These are phyloP conservation scores for Lepidium sativum DNA, from an alignment of 345 rosid genomes.

Conservation along the genomic window DNA sequence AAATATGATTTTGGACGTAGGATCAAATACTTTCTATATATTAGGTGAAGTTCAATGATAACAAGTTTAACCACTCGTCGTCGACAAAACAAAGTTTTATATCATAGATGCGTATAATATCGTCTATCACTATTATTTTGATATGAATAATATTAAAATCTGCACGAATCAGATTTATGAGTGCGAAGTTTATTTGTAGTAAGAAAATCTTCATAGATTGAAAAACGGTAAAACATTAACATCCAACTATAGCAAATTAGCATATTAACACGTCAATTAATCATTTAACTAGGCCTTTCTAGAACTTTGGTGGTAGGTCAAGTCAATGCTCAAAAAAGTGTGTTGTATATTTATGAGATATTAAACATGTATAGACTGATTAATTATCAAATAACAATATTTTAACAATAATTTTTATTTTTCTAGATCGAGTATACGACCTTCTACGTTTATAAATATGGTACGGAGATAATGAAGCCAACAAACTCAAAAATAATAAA, in stretches of 20 bases:
- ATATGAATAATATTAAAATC: no score
- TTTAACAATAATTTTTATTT: background rate
- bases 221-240: background rate
- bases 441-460: slow-evolving; percentile 6
- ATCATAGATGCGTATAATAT: no score
- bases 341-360: background rate
- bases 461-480: background rate
- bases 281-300: background rate
- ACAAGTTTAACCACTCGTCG: no score
- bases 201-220: no score
- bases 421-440: background rate
- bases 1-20: no score
- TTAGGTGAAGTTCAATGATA: no score
- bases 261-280: background rate
- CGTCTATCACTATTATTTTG: no score
- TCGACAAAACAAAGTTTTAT: no score
- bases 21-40: no score
- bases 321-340: background rate
- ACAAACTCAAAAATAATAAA: background rate
- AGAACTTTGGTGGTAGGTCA: background rate
- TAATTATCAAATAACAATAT: background rate
- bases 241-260: background rate
- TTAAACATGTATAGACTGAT: background rate
- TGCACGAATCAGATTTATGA: no score
- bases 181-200: no score